Evolutionary conservation across 2,329 filamentous ascomycete species (phyloP).

Genomic region (Phyllosticta citribraziliensis): DNA sequence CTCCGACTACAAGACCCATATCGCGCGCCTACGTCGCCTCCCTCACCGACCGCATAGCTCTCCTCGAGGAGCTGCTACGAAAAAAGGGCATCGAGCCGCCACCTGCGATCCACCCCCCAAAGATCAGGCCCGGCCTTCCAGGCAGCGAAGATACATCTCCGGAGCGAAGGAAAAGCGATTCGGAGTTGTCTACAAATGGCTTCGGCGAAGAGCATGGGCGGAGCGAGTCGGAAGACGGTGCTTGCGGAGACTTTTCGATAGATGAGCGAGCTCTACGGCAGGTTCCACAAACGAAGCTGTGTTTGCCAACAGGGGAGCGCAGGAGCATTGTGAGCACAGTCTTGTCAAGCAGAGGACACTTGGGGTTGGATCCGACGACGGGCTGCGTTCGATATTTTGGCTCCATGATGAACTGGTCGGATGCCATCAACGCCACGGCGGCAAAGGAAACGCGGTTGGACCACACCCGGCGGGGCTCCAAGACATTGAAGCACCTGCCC

Average conservation of each 20-base stretch:
- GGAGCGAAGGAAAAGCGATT: conserved; percentile 12
- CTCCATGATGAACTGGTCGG: conserved; percentile 43
- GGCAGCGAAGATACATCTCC: conserved; percentile 20
- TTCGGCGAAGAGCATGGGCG: neutral
- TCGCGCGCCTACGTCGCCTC: conserved; percentile 51
- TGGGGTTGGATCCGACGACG: conserved; percentile 43
- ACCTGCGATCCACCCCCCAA: conserved; percentile 44
- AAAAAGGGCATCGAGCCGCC: conserved; percentile 42
- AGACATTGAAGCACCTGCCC: conserved; percentile 38
- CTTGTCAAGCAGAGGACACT: conserved; percentile 40
- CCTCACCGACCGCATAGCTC: conserved; percentile 43
- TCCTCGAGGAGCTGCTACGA: conserved; percentile 43
- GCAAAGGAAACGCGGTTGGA: conserved; percentile 22
- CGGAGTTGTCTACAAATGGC: conserved; percentile 6
- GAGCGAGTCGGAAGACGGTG: conserved; percentile 15
- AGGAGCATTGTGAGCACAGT: conserved; percentile 36
- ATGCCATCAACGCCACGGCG: conserved; percentile 16
- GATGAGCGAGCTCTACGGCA: conserved; percentile 20
- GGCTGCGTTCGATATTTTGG: conserved; percentile 45
- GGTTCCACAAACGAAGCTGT: neutral
- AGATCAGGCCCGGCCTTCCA: conserved; percentile 32
- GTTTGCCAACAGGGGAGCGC: conserved; percentile 19
- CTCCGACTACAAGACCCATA: conserved; percentile 35
- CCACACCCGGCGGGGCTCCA: conserved; percentile 38
- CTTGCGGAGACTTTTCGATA: neutral